phyloP scores from a whole-genome alignment of 139 green algal species.

The Chlorella sp. region DNA sequence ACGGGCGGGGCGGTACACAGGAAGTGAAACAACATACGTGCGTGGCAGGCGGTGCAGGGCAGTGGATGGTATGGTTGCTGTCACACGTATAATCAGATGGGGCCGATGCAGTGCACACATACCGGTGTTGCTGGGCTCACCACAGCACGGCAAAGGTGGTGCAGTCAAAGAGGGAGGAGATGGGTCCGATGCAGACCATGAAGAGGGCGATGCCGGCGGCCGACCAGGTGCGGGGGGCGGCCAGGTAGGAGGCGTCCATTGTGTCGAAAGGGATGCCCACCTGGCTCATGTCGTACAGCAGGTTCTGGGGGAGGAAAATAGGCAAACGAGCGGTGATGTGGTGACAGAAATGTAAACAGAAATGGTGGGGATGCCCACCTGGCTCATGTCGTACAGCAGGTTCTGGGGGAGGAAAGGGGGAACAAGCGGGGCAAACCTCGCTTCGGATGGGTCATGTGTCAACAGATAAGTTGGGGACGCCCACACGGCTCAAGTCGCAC shows the following conservation, averaged over 20 bases:
- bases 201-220: slow-evolving; percentile 1
- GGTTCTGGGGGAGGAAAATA: slow-evolving; percentile 1
- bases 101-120: too few relatives aligned
- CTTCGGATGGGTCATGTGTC: too few relatives aligned
- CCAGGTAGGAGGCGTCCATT: slow-evolving; percentile 40
- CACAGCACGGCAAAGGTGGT: slow-evolving; percentile 44
- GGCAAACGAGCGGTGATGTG: too few relatives aligned
- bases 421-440: too few relatives aligned
- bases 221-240: neutral
- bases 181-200: slow-evolving; percentile 47
- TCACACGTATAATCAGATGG: too few relatives aligned
- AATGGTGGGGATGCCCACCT: slow-evolving; percentile 41
- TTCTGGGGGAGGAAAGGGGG: slow-evolving; percentile 6
- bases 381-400: slow-evolving; percentile 47
- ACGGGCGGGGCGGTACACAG: too few relatives aligned
- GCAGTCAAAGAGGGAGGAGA: slow-evolving; percentile 50
- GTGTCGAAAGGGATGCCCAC: slow-evolving; percentile 37
- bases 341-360: too few relatives aligned
- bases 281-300: slow-evolving; percentile 49
- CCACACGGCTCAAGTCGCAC: slow-evolving; percentile 40
- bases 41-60: neutral
- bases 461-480: too few relatives aligned
- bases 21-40: too few relatives aligned
- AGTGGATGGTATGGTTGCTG: neutral
- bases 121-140: neutral